Evolutionary conservation across 2,329 filamentous ascomycete genomes (phyloP), one percentile per base, ranked within the genome.

Genomic region (Curvularia hawaiiensis): DNA sequence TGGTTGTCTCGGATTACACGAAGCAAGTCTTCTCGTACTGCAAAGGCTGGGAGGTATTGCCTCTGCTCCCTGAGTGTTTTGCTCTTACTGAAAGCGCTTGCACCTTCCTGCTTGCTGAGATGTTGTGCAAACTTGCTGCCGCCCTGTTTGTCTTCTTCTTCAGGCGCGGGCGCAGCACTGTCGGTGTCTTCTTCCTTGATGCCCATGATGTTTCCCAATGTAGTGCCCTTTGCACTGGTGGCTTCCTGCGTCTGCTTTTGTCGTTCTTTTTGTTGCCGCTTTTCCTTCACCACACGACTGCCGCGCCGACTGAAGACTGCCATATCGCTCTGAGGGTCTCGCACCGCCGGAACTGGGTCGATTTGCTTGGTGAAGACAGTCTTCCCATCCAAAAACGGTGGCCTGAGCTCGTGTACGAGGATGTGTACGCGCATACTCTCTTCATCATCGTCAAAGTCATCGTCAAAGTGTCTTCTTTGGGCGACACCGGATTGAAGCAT

Each of bases 341-440:
- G 86, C 14, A 99, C 91, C 0, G 95, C 96, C 0, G 94, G 92
- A 1, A 99, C 90, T 0, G 95, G 96, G 58, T 99, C 95, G 22
- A 98, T 77, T 76, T 99, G 96, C 77, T 97, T 98, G 3, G 95
- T 99, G 75, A 99, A 99, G 56, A 99, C 90, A 20, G 90, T 98
- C 67, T 92, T 88, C 24, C 95, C 95, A 78, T 99, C 94, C 47
- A 99, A 80, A 71, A 99, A 99, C 0, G 95, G 96, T 10, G 95
- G 95, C 62, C 91, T 90, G 38, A 99, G 83, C 70, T 99, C 93
- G 76, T 99, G 95, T 1, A 98, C 90, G 9, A 99, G 81, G 39
- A 99, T 80, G 79, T 99, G 95, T 14, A 98, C 87, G 59, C 96
- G 85, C 8, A 90, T 96, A 24, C 87, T 88, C 72, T 99, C 95